Base-by-base conservation (phyloP, 208 protist species). In the Crithidia thermophila region DNA sequence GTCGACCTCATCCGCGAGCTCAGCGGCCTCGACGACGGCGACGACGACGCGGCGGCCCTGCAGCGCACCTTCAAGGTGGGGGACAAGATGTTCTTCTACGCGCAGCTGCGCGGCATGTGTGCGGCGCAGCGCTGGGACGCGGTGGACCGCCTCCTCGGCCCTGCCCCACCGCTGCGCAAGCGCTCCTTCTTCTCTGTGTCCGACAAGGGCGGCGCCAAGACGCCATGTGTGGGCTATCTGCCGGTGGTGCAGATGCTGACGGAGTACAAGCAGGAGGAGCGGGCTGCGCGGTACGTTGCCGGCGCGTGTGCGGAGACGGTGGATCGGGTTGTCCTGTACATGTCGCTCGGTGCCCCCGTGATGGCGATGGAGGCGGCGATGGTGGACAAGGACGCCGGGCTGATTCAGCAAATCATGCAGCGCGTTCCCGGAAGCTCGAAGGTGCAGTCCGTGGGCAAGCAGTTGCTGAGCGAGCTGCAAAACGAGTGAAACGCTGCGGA, bases 281-380 rank as follows among this genome's bases (percentile, higher is more conserved):
- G 50, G 0, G 81, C 85, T 3, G 64, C 72, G 36, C 20, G 59
- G 18, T 85, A 81, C 62, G 72, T 87, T 8, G 56, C 84, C 1
- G 64, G 69, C 13, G 61, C 85, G n/a, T 72, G 70, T 13, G 25
- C 47, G 2, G 67, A 80, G 9, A 37, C 71, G 1, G 77, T 72
- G 30, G 42, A 63, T 52, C 65, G 84, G 23, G 73, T 90, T 23
- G 68, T 79, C 53, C 72, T 76, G 75, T 85, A 79, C 71, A 71
- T 90, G 72, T 55, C 46, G 34, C 20, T 90, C 1, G 74, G 64
- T 14, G 56, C 67, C 1, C 79, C 70, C 0, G n/a, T 70, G 20
- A 75, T 81, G 69, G 85, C 78, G 27, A 57, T 85, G 20, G 81
- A 85, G 68, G 81, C 75, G 50, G 81, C 78, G 1, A 81, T 75